phyloP scores from a whole-genome alignment of 306 rosid genomes.

The Cucumis hystrix region DNA sequence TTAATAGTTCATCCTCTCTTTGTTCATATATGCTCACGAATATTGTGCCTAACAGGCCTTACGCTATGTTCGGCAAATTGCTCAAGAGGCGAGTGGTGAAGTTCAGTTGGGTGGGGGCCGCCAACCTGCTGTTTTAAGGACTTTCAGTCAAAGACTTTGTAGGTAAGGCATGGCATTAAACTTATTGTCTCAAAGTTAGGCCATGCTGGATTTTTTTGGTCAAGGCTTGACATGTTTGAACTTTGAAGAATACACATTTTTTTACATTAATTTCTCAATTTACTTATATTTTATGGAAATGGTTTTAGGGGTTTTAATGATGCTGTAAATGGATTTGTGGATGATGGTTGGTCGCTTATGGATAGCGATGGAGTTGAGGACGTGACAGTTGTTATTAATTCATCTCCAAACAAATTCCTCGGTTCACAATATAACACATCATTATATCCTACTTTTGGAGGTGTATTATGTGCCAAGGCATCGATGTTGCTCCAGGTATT shows the following conservation, averaged over 20 bases:
- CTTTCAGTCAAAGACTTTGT: slow-evolving; percentile 83
- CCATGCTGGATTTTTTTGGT: background rate
- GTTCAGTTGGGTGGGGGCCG: slow-evolving; percentile 82
- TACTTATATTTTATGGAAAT: background rate
- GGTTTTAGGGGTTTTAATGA: slow-evolving; percentile 74
- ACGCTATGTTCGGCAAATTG: slow-evolving; percentile 79
- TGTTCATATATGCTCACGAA: background rate
- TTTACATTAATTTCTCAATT: background rate
- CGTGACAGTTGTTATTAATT: slow-evolving; percentile 69
- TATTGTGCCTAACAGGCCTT: slow-evolving; percentile 37
- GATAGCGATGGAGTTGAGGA: slow-evolving; percentile 78
- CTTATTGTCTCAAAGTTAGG: background rate
- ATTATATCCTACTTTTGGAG: slow-evolving; percentile 64
- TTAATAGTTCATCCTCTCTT: background rate
- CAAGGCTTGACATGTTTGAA: background rate
- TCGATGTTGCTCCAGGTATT: slow-evolving; percentile 71
- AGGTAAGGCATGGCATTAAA: slow-evolving; percentile 25
- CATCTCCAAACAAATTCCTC: slow-evolving; percentile 51
- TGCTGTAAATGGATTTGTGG: slow-evolving; percentile 87
- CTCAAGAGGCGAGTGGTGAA: slow-evolving; percentile 81
- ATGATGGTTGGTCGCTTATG: slow-evolving; percentile 84
- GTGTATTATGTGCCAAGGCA: slow-evolving; percentile 92
- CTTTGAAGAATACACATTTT: background rate
- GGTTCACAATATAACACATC: slow-evolving; percentile 52
- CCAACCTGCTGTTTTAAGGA: slow-evolving; percentile 86